These are phyloP conservation scores for Malus asiatica DNA, from an alignment of 306 rosid species.

Conservation along the genomic window DNA sequence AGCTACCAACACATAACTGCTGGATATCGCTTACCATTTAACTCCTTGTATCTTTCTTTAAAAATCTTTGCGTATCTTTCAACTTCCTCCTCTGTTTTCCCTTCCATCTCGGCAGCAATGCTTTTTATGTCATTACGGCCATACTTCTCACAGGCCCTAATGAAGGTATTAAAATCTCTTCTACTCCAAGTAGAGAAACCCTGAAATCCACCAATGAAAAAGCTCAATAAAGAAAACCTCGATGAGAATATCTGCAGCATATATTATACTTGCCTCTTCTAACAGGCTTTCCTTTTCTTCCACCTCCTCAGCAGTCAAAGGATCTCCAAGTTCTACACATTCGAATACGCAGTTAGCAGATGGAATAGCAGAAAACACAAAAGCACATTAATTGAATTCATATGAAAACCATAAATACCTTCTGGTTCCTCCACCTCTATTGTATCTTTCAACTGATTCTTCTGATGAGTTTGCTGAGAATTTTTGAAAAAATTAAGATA, in stretches of 20 bases:
- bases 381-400: not conserved
- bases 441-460: conserved; percentile 90
- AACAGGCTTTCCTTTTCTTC: conserved; percentile 91
- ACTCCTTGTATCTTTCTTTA: conserved; percentile 87
- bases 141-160: conserved; percentile 97
- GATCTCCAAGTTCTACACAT: conserved; percentile 74
- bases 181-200: conserved; percentile 99
- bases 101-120: conserved; percentile 94
- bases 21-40: conserved; percentile 57
- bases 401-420: conserved; percentile 37
- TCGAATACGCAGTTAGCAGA: conserved; percentile 17
- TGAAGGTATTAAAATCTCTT: conserved; percentile 88
- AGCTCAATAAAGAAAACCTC: conserved; percentile 16
- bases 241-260: conserved; percentile 6
- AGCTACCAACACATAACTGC: not conserved
- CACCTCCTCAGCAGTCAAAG: conserved; percentile 88
- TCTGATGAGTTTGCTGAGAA: conserved; percentile 92
- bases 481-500: conserved; percentile 1
- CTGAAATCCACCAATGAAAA: conserved; percentile 36
- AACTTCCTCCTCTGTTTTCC: conserved; percentile 90
- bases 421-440: conserved; percentile 93
- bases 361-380: not conserved
- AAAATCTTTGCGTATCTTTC: conserved; percentile 88
- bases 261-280: conserved; percentile 50
- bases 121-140: conserved; percentile 79